These are phyloP conservation scores for Metroxylon sagu DNA, from an alignment of 176 grass and related monocot species.

Conservation along the genomic window DNA sequence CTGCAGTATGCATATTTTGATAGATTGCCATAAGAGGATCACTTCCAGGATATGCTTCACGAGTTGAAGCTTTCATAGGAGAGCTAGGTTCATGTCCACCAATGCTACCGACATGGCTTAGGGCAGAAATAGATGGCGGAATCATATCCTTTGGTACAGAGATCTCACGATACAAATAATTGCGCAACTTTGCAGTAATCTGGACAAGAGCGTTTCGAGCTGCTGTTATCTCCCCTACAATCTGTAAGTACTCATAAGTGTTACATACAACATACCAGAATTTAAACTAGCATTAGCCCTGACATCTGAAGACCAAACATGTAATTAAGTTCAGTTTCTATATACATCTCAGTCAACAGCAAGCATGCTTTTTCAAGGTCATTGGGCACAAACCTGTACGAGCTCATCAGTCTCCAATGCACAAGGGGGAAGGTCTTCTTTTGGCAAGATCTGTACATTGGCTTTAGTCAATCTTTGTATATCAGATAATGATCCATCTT, in stretches of 20 bases:
- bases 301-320: background rate
- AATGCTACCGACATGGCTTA: background rate
- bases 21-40: conserved; percentile 35
- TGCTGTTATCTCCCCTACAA: conserved; percentile 95
- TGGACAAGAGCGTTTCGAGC: conserved; percentile 86
- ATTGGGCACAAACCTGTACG: conserved; percentile 62
- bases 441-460: conserved; percentile 94
- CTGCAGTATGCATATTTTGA: conserved; percentile 34
- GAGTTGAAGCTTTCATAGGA: conserved; percentile 40
- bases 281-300: too few relatives aligned
- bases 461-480: conserved; percentile 75
- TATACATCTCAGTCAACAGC: too few relatives aligned
- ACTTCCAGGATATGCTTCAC: conserved; percentile 47
- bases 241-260: conserved; percentile 33
- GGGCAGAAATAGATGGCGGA: background rate
- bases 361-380: conserved; percentile 1
- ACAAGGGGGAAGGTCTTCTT: conserved; percentile 69
- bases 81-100: conserved; percentile 31
- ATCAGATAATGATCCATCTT: conserved; percentile 69
- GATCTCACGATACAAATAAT: conserved; percentile 62
- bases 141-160: conserved; percentile 36
- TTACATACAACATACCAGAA: too few relatives aligned
- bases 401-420: conserved; percentile 88
- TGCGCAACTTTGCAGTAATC: conserved; percentile 66
- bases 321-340: background rate